Conservation (phyloP, 768 basidiomycete genomes). For the Termitomyces sp. region DNA sequence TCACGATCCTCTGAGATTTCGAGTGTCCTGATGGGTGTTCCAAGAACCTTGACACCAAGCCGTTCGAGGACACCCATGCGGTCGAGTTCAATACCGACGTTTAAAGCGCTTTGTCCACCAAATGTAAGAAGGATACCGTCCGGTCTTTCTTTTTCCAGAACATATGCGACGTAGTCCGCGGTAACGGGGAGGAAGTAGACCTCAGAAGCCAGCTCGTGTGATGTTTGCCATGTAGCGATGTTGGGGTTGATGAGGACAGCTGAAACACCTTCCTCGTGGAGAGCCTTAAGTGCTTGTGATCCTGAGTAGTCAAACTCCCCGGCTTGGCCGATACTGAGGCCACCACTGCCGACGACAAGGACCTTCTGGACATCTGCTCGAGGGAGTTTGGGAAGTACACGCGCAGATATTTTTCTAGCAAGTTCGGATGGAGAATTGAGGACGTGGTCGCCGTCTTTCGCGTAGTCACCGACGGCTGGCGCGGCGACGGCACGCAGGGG, state of each 20-base stretch:
- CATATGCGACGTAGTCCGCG: conserved; percentile 96
- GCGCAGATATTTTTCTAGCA: conserved; percentile 89
- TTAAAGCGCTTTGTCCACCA: conserved; percentile 96
- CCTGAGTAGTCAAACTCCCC: conserved; percentile 99
- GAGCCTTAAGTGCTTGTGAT: conserved; percentile 96
- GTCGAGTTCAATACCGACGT: conserved; percentile 95
- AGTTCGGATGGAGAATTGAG: conserved; percentile 93
- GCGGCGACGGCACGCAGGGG: conserved; percentile 63
- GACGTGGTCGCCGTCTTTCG: conserved; percentile 65
- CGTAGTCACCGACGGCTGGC: conserved; percentile 69
- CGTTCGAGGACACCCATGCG: conserved; percentile 94
- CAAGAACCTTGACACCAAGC: conserved; percentile 87
- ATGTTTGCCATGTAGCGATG: conserved; percentile 99
- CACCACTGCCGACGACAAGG: conserved; percentile 93
- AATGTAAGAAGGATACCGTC: conserved; percentile 97
- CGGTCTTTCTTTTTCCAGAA: conserved; percentile 96
- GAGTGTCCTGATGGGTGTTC: conserved; percentile 90
- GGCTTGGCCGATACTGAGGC: conserved; percentile 95
- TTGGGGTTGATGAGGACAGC: conserved; percentile 98
- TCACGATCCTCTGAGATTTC: conserved; percentile 97
- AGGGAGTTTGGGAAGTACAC: conserved; percentile 87
- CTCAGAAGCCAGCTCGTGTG: conserved; percentile 92
- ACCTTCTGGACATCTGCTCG: conserved; percentile 93
- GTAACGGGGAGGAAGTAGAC: conserved; percentile 98
- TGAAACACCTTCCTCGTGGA: conserved; percentile 90